These are phyloP conservation scores for Cytospora mali DNA, from an alignment of 2,329 filamentous ascomycete species.

Conservation along the genomic window DNA sequence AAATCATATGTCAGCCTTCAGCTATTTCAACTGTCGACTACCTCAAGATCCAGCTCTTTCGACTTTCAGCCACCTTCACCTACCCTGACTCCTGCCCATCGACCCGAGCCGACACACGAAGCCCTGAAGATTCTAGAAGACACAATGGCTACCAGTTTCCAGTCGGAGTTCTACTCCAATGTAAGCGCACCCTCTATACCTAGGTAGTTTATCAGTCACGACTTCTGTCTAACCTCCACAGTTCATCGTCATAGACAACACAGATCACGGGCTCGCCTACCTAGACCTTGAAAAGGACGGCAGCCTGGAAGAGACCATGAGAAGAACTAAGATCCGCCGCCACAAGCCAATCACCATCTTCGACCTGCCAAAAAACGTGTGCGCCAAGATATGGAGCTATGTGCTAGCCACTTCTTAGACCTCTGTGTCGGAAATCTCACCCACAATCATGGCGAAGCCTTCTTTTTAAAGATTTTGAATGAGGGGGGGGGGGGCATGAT, in stretches of 20 bases:
- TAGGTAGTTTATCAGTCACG: too few species aligned
- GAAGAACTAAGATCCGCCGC: background rate
- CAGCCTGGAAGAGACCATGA: background rate
- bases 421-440: background rate
- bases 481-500: too few species aligned
- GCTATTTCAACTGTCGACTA: background rate
- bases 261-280: background rate
- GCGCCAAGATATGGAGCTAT: background rate
- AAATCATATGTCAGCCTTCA: too few species aligned
- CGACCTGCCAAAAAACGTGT: background rate
- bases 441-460: too few species aligned
- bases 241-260: background rate
- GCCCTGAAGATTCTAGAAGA: background rate
- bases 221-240: background rate
- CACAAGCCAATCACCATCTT: background rate
- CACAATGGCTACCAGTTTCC: background rate
- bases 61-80: background rate
- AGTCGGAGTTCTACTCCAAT: background rate
- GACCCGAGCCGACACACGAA: background rate
- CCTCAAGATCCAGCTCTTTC: background rate
- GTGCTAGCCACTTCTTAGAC: background rate
- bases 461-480: too few species aligned
- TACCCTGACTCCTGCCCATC: background rate
- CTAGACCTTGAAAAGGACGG: background rate
- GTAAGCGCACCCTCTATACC: background rate